These are phyloP conservation scores for Boletus eberwhitei DNA, from an alignment of 768 basidiomycete genomes.

Conservation along the genomic window DNA sequence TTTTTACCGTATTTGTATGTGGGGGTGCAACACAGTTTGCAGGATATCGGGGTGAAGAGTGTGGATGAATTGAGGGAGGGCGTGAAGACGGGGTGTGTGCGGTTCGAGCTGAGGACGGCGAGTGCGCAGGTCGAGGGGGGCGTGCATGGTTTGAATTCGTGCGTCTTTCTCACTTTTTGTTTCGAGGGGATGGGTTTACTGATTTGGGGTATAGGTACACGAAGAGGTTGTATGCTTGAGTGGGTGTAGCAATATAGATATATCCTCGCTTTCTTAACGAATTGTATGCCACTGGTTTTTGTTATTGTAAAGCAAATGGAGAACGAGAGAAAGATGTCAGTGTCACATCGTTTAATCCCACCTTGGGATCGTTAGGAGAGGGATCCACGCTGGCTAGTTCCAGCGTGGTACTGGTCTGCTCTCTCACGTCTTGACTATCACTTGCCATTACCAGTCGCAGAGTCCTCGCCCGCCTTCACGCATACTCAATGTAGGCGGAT, in stretches of 20 bases:
- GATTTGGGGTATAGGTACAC: constrained; percentile 42
- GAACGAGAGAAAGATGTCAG: not conserved
- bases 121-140: constrained; percentile 96
- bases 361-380: too few relatives aligned
- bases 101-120: constrained; percentile 92
- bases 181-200: not conserved
- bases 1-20: constrained; percentile 85
- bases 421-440: too few relatives aligned
- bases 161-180: constrained; percentile 37
- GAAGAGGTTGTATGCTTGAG: constrained; percentile 50
- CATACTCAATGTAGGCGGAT: too few relatives aligned
- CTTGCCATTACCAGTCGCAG: too few relatives aligned
- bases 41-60: constrained; percentile 82
- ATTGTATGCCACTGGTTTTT: not conserved
- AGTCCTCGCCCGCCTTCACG: too few relatives aligned
- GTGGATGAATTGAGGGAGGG: constrained; percentile 64
- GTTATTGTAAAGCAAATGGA: not conserved
- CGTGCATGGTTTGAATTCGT: constrained; percentile 94
- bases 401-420: too few relatives aligned
- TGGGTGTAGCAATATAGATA: not conserved
- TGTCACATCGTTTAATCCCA: too few relatives aligned
- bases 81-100: constrained; percentile 61
- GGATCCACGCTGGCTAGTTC: too few relatives aligned
- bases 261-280: not conserved
- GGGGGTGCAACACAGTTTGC: constrained; percentile 89